Percentiles rank a stretch among this genome's conserved stretches.
phyloP scores from a whole-genome alignment of 257 asterid species.

The Cruciata laevipes region DNA sequence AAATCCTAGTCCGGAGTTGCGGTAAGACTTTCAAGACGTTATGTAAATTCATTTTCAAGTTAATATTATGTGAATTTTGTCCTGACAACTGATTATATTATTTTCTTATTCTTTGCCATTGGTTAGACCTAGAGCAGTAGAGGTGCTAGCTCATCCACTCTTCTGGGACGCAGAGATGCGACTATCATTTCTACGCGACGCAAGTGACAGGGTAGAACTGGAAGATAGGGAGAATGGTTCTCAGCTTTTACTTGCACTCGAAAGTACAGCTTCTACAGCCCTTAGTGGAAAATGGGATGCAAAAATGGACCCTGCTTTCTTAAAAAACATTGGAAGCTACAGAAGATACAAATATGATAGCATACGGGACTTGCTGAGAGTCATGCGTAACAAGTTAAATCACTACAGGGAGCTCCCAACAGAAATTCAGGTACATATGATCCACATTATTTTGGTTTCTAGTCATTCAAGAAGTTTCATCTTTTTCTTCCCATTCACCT shows the following conservation, averaged over 20 bases:
- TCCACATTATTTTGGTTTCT: not conserved
- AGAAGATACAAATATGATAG: conserved; percentile 75
- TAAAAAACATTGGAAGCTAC: conserved; percentile 57
- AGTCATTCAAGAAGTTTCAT: not conserved
- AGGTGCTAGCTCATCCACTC: conserved; percentile 78
- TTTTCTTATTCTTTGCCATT: conserved; percentile 4
- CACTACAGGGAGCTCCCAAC: conserved; percentile 89
- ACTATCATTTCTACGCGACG: conserved; percentile 77
- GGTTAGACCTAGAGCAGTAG: conserved; percentile 66
- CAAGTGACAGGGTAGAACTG: conserved; percentile 88
- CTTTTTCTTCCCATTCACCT: not conserved
- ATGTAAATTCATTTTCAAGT: not conserved
- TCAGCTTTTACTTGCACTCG: conserved; percentile 58
- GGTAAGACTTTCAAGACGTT: conserved; percentile 32
- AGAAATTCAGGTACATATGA: conserved; percentile 66
- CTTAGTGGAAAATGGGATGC: conserved; percentile 81
- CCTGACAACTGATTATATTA: not conserved
- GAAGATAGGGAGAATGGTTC: conserved; percentile 68
- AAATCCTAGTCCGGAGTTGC: conserved; percentile 56
- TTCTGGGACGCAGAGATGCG: conserved; percentile 90
- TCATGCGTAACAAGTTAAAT: conserved; percentile 84
- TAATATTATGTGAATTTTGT: not conserved
- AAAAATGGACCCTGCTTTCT: conserved; percentile 67
- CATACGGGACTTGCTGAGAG: conserved; percentile 83
- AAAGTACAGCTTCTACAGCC: conserved; percentile 57